These are phyloP conservation scores for Ophiostoma quercus DNA, from an alignment of 2,329 filamentous ascomycete genomes.

Conservation along the genomic window DNA sequence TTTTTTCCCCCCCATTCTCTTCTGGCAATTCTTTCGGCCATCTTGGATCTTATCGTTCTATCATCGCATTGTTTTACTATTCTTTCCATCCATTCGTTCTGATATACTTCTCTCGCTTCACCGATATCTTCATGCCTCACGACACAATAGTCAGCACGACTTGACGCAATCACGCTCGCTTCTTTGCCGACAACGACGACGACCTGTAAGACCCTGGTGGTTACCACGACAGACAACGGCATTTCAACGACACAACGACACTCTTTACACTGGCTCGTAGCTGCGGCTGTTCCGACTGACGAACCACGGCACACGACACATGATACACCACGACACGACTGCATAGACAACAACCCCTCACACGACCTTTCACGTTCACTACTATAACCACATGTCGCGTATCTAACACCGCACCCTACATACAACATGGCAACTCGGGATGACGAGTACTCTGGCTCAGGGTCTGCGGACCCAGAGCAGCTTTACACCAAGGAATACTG, in stretches of 20 bases:
- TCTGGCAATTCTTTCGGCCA: not conserved
- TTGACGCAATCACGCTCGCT: conserved; percentile 1
- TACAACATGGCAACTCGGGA: conserved; percentile 21
- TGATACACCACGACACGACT: not conserved
- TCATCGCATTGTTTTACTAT: not conserved
- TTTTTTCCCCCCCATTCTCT: too few relatives aligned
- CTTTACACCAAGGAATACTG: conserved; percentile 91
- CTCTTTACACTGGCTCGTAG: not conserved
- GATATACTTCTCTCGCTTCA: not conserved
- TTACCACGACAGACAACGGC: not conserved
- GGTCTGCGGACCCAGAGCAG: conserved; percentile 73
- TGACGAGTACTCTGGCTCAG: conserved; percentile 40
- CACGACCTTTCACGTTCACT: not conserved
- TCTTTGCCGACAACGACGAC: not conserved
- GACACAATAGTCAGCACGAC: not conserved
- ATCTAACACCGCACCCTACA: not conserved
- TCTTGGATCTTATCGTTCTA: not conserved
- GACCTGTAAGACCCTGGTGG: not conserved
- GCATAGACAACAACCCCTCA: not conserved
- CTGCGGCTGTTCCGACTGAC: not conserved
- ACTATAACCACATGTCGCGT: not conserved
- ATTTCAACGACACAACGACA: not conserved
- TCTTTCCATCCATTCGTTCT: not conserved
- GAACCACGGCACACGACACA: not conserved
- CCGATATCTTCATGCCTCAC: conserved; percentile 2